Percentiles rank a stretch among this genome's conserved stretches.
Evolutionary conservation across 768 basidiomycete species (phyloP).

Genomic region (Hericium alpestre): DNA sequence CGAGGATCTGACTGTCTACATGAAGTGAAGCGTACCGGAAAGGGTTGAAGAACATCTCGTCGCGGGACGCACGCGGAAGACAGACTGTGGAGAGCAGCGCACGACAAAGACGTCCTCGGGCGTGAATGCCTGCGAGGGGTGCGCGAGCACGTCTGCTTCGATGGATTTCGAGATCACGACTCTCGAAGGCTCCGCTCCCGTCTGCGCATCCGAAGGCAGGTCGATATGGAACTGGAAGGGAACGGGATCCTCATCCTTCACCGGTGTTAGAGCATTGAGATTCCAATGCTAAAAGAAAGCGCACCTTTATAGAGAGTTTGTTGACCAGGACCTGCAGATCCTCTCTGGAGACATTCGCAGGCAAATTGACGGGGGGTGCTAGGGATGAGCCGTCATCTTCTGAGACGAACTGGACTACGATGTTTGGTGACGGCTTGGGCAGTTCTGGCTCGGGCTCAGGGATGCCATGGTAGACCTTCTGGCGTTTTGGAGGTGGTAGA

Average conservation of each 20-base stretch:
- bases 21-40: slow-evolving; percentile 42
- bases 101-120: slow-evolving; percentile 83
- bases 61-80: slow-evolving; percentile 88
- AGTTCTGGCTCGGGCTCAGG: slow-evolving; percentile 50
- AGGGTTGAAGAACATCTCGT: slow-evolving; percentile 90
- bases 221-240: slow-evolving; percentile 87
- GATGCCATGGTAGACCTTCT: slow-evolving; percentile 70
- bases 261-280: slow-evolving; percentile 7
- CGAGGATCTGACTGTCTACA: neutral
- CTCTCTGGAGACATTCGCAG: slow-evolving; percentile 76
- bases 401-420: slow-evolving; percentile 88
- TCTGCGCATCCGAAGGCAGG: slow-evolving; percentile 45
- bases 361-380: slow-evolving; percentile 82
- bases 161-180: slow-evolving; percentile 81
- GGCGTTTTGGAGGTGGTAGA: slow-evolving; percentile 81
- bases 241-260: slow-evolving; percentile 77
- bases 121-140: slow-evolving; percentile 62
- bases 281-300: slow-evolving; percentile 13
- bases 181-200: slow-evolving; percentile 42
- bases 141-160: slow-evolving; percentile 66
- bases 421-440: slow-evolving; percentile 40
- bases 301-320: slow-evolving; percentile 66
- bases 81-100: slow-evolving; percentile 88
- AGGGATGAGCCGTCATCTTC: slow-evolving; percentile 75
- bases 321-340: slow-evolving; percentile 85